Base-by-base conservation (phyloP, 208 protist genomes). In the Wallacemonas rigidus region DNA sequence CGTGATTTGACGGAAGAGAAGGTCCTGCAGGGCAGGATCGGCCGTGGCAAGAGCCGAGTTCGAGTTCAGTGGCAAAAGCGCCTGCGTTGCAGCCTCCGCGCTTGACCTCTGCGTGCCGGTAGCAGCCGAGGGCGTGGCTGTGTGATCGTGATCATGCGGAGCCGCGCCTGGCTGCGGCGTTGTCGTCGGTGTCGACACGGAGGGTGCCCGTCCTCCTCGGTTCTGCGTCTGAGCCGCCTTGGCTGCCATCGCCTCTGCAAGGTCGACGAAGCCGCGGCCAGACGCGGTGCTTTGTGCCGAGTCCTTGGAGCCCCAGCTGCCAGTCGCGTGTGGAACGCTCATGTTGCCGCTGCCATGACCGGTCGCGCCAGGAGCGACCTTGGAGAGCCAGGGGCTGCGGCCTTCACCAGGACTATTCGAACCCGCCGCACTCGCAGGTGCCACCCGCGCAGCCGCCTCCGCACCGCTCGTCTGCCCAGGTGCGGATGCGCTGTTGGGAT, bases 301-400 rank as follows among this genome's bases (percentile, higher is more conserved):
- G 40, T 17, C 36, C 70, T 36, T n/a, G 48, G 57, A n/a, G 3
- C 44, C 53, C 48, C 53, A 65, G 38, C 41, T 51, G 4, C 41
- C 51, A 2, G 58, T 40, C 2, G 69, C 26, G 50, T 44, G 53
- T 43, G 67, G 43, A 3, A 55, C 51, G 39, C 15, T 45, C 69
- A 38, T 6, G 43, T 7, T 43, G 56, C 56, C 56, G 26, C 7
- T 43, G 17, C 56, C 4, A 9, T 9, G 6, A 7, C 14, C 6
- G 36, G 56, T 5, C 36, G 70, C 26, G 26, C 26, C 26, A 26
- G 26, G 26, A 26, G 26, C 55, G 26, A 74, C 53, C 36, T 55
- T 53, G n/a, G 51, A 35, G 11, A 74, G 57, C 70, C 70, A 74
- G 44, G 70, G 62, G 14, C 12, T 48, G 3, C 60, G 60, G 11